phyloP scores from a whole-genome alignment of 768 basidiomycete genomes.

The Suillus ampliporus region DNA sequence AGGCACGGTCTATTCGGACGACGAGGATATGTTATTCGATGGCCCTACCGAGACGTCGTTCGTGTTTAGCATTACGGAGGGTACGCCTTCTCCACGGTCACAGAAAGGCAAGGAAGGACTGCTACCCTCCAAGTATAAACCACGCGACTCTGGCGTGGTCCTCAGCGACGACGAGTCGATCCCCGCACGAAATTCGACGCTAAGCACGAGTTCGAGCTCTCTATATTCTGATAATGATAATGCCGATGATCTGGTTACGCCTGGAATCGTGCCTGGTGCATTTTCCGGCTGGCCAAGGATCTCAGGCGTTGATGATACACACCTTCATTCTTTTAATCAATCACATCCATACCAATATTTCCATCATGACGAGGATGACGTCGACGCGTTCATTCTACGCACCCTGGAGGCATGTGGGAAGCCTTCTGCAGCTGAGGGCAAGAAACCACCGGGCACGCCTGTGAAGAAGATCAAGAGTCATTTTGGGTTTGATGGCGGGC shows the following conservation, averaged over 20 bases:
- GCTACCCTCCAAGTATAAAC: slow-evolving; percentile 71
- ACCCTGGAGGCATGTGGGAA: slow-evolving; percentile 67
- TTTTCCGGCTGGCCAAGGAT: slow-evolving; percentile 69
- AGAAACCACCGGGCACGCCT: slow-evolving; percentile 79
- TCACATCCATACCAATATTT: slow-evolving; percentile 16
- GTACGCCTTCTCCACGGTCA: slow-evolving; percentile 61
- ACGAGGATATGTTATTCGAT: slow-evolving; percentile 64
- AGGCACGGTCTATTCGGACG: slow-evolving; percentile 43
- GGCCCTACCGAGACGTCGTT: slow-evolving; percentile 58
- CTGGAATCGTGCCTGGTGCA: slow-evolving; percentile 57
- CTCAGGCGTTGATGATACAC: slow-evolving; percentile 47
- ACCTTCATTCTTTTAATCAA: slow-evolving; percentile 12
- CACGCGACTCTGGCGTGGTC: slow-evolving; percentile 69
- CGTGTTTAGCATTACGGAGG: slow-evolving; percentile 56
- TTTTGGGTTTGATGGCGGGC: slow-evolving; percentile 53
- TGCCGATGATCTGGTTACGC: slow-evolving; percentile 75
- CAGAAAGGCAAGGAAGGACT: slow-evolving; percentile 36
- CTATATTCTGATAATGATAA: slow-evolving; percentile 51
- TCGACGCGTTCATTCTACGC: slow-evolving; percentile 75
- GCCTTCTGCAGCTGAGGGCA: slow-evolving; percentile 48
- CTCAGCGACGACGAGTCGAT: slow-evolving; percentile 65
- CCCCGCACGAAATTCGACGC: slow-evolving; percentile 57
- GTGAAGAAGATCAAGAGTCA: slow-evolving; percentile 76
- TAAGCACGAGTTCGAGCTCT: slow-evolving; percentile 60
- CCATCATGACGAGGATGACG: slow-evolving; percentile 45